Evolutionary conservation across 2,329 filamentous ascomycete genomes (phyloP).

Genomic region (Sporothrix dimorphospora): DNA sequence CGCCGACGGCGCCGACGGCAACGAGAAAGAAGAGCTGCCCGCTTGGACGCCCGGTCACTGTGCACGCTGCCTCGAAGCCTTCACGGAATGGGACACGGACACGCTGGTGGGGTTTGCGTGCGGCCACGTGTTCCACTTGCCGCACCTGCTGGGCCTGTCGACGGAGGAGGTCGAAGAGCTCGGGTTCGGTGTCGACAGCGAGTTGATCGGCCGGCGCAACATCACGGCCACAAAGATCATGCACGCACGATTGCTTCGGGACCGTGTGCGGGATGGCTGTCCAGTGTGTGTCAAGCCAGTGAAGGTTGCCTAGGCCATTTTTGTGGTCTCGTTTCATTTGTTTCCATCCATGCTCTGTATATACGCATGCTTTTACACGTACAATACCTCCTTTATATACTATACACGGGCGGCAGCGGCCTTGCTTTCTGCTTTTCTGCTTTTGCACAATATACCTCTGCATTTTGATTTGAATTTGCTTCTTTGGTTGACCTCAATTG

Average conservation of each 20-base stretch:
- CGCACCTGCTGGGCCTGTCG: slow-evolving; percentile 65
- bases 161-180: slow-evolving; percentile 44
- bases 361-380: background rate
- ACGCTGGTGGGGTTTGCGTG: slow-evolving; percentile 80
- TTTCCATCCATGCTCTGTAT: background rate
- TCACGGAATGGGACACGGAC: slow-evolving; percentile 66
- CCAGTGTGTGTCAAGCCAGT: slow-evolving; percentile 52
- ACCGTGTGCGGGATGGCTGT: slow-evolving; percentile 68
- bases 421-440: background rate
- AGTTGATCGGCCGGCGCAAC: slow-evolving; percentile 52
- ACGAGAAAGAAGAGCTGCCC: slow-evolving; percentile 26
- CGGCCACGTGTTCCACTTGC: slow-evolving; percentile 78
- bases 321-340: background rate
- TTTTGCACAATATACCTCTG: slow-evolving; percentile 16
- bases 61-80: slow-evolving; percentile 59
- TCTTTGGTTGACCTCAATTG: background rate
- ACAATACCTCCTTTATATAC: background rate
- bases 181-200: slow-evolving; percentile 50
- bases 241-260: slow-evolving; percentile 75
- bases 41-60: slow-evolving; percentile 58
- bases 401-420: background rate
- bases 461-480: background rate
- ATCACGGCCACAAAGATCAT: slow-evolving; percentile 87
- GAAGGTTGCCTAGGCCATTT: background rate
- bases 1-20: background rate